Evolutionary conservation across 2,329 filamentous ascomycete species (phyloP).

Genomic region (Cordyceps militaris): DNA sequence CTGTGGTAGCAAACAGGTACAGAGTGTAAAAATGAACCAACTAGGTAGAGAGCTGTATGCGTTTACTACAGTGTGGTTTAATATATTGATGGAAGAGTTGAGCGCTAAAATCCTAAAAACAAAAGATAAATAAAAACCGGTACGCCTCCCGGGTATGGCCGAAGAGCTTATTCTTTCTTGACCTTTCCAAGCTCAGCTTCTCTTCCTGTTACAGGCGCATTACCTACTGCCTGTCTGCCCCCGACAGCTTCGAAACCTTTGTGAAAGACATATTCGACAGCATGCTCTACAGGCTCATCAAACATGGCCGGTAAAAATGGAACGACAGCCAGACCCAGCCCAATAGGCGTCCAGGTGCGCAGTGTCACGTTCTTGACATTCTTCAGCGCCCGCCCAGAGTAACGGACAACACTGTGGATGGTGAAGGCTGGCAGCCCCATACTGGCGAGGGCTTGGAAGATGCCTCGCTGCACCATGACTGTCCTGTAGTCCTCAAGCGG

Average conservation of each 20-base stretch:
- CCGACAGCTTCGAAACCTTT: conserved; percentile 69
- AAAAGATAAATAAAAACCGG: neutral
- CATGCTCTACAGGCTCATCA: conserved; percentile 86
- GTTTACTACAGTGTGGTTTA: neutral
- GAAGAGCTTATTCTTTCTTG: conserved; percentile 33
- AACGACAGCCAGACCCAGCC: conserved; percentile 68
- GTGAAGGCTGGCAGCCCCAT: conserved; percentile 95
- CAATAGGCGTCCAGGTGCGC: conserved; percentile 85
- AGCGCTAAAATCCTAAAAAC: conserved; percentile 1
- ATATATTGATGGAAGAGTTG: neutral
- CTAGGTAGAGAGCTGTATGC: neutral
- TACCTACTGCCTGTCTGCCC: conserved; percentile 49
- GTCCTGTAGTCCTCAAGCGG: conserved; percentile 84
- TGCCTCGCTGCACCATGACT: conserved; percentile 82
- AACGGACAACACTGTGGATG: conserved; percentile 86
- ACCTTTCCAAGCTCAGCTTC: conserved; percentile 35
- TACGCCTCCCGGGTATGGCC: neutral
- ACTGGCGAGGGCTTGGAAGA: conserved; percentile 84
- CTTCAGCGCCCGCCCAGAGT: conserved; percentile 82
- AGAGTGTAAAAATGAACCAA: neutral
- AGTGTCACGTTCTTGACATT: conserved; percentile 66
- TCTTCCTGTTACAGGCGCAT: conserved; percentile 47
- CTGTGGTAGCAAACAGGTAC: too few species aligned
- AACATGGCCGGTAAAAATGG: conserved; percentile 80
- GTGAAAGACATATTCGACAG: conserved; percentile 85